A percentile compares a stretch with the other conserved stretches of the same genome.
Conservation (phyloP, 2,329 filamentous ascomycete species). For the Penicillium sp. region DNA sequence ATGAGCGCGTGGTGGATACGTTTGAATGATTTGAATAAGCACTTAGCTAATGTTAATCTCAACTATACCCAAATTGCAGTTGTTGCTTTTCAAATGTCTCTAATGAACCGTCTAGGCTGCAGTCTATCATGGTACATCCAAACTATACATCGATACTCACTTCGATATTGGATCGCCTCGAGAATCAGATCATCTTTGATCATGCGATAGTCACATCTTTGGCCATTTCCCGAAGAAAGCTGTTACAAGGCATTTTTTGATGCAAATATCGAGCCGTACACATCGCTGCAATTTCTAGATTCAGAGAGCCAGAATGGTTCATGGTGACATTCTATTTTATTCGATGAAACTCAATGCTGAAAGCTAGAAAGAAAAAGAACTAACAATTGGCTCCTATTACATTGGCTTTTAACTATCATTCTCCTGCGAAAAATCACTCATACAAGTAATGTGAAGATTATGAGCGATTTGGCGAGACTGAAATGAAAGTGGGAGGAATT, state of each 20-base stretch:
- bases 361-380: not conserved
- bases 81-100: not conserved
- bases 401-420: not conserved
- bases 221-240: slow-evolving; percentile 60
- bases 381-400: not conserved
- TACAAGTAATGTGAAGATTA: not conserved
- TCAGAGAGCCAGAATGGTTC: not conserved
- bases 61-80: not conserved
- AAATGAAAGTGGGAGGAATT: not conserved
- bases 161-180: not conserved
- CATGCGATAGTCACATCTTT: slow-evolving; percentile 63
- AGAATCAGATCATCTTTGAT: not conserved
- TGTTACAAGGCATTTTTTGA: slow-evolving; percentile 4
- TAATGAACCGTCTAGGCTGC: not conserved
- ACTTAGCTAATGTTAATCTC: not conserved
- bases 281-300: slow-evolving; percentile 2
- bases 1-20: not conserved
- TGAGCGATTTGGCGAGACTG: not conserved
- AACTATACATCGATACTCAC: not conserved
- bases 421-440: not conserved
- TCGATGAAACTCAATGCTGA: not conserved
- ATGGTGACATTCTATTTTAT: not conserved
- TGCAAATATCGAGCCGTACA: slow-evolving; percentile 12
- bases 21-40: not conserved
- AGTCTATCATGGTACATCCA: not conserved